phyloP scores from a whole-genome alignment of 176 grass and related monocot genomes.

The Calamus simplicifolius region DNA sequence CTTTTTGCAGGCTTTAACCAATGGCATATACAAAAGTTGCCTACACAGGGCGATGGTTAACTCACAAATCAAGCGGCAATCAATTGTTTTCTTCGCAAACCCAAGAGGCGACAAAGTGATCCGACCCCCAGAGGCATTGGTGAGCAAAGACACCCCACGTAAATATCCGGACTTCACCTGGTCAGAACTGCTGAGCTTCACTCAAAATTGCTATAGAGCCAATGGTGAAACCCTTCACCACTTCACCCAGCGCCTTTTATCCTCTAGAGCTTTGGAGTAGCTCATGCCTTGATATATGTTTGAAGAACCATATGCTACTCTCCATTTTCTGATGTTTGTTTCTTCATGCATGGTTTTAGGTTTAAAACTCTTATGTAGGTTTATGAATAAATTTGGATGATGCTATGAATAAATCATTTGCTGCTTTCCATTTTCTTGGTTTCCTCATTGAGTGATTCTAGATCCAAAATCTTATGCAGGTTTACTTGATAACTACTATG shows the following conservation, averaged over 20 bases:
- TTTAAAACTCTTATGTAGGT: too few species aligned
- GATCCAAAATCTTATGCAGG: too few species aligned
- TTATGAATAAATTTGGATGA: too few species aligned
- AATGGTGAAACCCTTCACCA: conserved; percentile 57
- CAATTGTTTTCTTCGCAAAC: conserved; percentile 84
- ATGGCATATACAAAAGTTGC: conserved; percentile 89
- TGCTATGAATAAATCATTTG: too few species aligned
- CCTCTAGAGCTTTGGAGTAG: background rate
- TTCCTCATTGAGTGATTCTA: too few species aligned
- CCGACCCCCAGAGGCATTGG: conserved; percentile 32
- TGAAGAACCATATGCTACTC: too few species aligned
- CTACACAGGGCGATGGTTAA: conserved; percentile 87
- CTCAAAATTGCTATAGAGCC: conserved; percentile 64
- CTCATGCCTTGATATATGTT: too few species aligned
- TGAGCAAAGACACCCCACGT: conserved; percentile 4
- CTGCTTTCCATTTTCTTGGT: too few species aligned
- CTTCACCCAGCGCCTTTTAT: conserved; percentile 45
- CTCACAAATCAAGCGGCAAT: conserved; percentile 39
- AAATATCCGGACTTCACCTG: conserved; percentile 91
- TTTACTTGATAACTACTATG: too few species aligned
- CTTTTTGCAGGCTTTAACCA: conserved; percentile 67
- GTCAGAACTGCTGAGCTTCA: conserved; percentile 73
- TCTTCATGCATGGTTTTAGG: too few species aligned
- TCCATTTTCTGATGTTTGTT: too few species aligned
- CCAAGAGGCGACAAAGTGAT: conserved; percentile 66